These are phyloP conservation scores for Microsporum canis DNA, from an alignment of 2,329 filamentous ascomycete species.

Conservation along the genomic window DNA sequence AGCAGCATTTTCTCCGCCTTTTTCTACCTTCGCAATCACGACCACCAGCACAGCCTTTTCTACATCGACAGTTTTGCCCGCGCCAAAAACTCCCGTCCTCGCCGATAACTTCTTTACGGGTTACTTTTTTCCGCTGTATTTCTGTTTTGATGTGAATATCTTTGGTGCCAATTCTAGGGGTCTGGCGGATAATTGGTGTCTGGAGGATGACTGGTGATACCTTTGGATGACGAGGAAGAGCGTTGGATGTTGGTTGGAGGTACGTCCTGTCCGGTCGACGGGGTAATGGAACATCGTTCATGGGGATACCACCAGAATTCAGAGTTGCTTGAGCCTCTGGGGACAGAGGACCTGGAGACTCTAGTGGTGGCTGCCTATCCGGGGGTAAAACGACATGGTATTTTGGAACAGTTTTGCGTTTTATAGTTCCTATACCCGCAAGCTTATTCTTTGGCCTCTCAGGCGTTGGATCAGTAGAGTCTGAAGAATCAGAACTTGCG, in stretches of 20 bases:
- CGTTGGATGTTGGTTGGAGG: constrained; percentile 23
- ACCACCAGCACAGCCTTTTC: constrained; percentile 54
- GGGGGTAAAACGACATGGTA: constrained; percentile 51
- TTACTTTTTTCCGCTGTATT: constrained; percentile 45
- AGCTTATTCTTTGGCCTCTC: background rate
- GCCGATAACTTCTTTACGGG: constrained; percentile 55
- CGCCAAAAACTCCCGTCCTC: constrained; percentile 54
- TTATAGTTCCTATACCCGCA: background rate
- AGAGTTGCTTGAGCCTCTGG: constrained; percentile 53
- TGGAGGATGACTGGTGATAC: background rate
- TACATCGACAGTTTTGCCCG: constrained; percentile 52
- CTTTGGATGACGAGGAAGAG: constrained; percentile 23
- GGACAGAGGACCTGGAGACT: constrained; percentile 51
- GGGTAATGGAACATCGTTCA: constrained; percentile 49
- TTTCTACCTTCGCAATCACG: constrained; percentile 53
- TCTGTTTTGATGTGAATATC: constrained; percentile 30
- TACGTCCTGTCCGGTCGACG: constrained; percentile 25
- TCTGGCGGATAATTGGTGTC: background rate
- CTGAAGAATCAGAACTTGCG: background rate
- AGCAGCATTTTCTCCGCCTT: constrained; percentile 46
- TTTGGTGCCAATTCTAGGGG: constrained; percentile 21
- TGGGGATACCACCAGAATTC: constrained; percentile 45
- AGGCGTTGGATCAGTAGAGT: background rate
- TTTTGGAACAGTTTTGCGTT: constrained; percentile 23
- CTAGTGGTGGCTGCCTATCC: constrained; percentile 40